Base-by-base conservation (phyloP, 73 alveolate species). In the Paramecium caudatum region DNA sequence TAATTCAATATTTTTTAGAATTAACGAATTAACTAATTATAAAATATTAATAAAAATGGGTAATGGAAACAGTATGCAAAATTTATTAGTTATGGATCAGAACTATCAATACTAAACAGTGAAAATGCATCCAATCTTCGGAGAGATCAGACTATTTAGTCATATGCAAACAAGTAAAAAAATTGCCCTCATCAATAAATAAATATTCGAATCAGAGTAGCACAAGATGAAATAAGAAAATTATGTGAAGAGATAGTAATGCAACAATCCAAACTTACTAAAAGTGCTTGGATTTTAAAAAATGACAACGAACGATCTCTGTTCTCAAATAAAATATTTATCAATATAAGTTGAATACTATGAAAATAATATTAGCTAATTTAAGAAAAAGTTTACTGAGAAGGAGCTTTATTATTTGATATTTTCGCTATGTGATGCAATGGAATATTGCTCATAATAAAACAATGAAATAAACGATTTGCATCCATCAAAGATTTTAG, bases 31-130 rank as follows among this genome's bases (percentile, higher is more conserved):
- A n/a, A n/a, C n/a, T n/a, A n/a, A n/a, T n/a, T n/a, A n/a, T n/a
- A n/a, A n/a, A n/a, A n/a, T n/a, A n/a, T n/a, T n/a, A n/a, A n/a
- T 55, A 23, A 55, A 55, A 55, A 55, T 55, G 80, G 80, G 80
- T 10, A 55, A 55, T 23, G 4, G 46, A 55, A 55, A 55, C 30
- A 43, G 80, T 27, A 12, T 8, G 12, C 45, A 55, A 55, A 55
- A 25, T 10, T 55, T 55, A 27, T 21, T 55, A 5, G 80, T 55
- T 55, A 27, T 55, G 30, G 80, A 55, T 55, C 12, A 55, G 30
- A 55, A 55, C 16, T 55, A 55, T 21, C 8, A 16, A 4, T 55
- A 55, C 7, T 2, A 9, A 3, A 55, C 80, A 27, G 23, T 19
- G 30, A 55, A 55, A 55, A 55, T 43, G 9, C 80, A 55, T 23